These are phyloP conservation scores for Xylariaceae sp. DNA, from an alignment of 2,329 filamentous ascomycete genomes.

Conservation along the genomic window DNA sequence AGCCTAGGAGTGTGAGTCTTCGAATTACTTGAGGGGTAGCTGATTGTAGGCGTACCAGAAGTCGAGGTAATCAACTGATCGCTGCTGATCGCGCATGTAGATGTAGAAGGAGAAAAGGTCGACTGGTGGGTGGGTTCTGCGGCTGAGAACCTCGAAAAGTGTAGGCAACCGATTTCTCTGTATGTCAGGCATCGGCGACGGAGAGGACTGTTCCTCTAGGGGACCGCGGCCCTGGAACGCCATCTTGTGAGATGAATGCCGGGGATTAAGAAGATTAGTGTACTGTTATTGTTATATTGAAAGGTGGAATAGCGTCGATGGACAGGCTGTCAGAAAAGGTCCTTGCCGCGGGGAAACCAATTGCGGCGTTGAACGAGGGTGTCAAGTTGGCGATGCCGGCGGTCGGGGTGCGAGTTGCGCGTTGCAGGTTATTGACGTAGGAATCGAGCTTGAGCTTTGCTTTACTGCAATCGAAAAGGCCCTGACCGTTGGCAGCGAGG, in stretches of 20 bases:
- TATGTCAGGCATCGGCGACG: constrained; percentile 56
- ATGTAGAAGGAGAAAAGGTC: constrained; percentile 99
- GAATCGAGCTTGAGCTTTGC: neutral
- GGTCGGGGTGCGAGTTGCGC: neutral
- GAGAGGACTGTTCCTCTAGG: constrained; percentile 34
- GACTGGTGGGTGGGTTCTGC: constrained; percentile 89
- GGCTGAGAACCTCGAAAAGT: constrained; percentile 90
- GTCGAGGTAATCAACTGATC: constrained; percentile 95
- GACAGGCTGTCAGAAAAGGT: neutral
- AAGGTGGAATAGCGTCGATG: neutral
- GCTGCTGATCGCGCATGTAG: constrained; percentile 98
- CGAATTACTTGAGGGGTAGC: neutral
- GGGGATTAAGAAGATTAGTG: neutral
- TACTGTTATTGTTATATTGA: neutral
- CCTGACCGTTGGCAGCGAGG: constrained; percentile 10
- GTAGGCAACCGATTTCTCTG: constrained; percentile 83
- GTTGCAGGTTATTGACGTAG: neutral
- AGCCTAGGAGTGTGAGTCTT: constrained; percentile 59
- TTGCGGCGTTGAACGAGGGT: constrained; percentile 8
- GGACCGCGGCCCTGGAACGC: constrained; percentile 29
- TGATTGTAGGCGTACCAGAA: constrained; percentile 69
- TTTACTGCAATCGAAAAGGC: constrained; percentile 3
- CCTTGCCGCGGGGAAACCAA: neutral
- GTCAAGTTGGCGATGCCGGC: constrained; percentile 3
- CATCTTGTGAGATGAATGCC: constrained; percentile 32